These are phyloP conservation scores for Casaregolazyma lundiana DNA, from an alignment of 1,139 yeast species.

Conservation along the genomic window DNA sequence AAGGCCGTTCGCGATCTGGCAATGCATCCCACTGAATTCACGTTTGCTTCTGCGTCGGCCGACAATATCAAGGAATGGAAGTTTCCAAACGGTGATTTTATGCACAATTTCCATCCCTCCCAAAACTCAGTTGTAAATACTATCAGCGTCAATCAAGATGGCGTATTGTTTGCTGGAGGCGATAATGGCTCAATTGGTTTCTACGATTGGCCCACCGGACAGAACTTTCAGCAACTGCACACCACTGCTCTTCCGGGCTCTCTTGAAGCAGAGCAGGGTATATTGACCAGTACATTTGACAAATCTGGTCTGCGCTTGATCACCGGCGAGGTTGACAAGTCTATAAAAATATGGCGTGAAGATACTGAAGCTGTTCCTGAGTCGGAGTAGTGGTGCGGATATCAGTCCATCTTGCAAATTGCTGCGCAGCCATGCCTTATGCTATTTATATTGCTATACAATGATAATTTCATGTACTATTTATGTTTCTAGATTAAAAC, in stretches of 20 bases:
- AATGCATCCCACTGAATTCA: slow-evolving; percentile 65
- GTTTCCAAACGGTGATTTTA: slow-evolving; percentile 69
- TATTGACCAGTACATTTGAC: slow-evolving; percentile 72
- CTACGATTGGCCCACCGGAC: slow-evolving; percentile 74
- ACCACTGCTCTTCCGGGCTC: slow-evolving; percentile 68
- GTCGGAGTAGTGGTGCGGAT: no score
- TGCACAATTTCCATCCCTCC: slow-evolving; percentile 49
- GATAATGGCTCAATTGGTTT: slow-evolving; percentile 78
- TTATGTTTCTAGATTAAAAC: no score
- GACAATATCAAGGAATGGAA: slow-evolving; percentile 83
- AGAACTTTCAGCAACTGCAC: slow-evolving; percentile 48
- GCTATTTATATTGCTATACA: no score
- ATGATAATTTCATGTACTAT: no score
- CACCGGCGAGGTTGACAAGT: slow-evolving; percentile 88
- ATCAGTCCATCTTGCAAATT: no score
- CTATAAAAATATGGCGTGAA: slow-evolving; percentile 78
- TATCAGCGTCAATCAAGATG: slow-evolving; percentile 59
- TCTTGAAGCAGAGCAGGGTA: slow-evolving; percentile 59
- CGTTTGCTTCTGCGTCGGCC: slow-evolving; percentile 76
- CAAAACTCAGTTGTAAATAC: slow-evolving; percentile 62
- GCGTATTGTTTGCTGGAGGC: slow-evolving; percentile 73
- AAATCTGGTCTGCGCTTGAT: slow-evolving; percentile 72
- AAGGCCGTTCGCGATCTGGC: slow-evolving; percentile 74
- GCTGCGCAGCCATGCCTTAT: no score
- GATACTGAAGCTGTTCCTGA: slow-evolving; percentile 44